Percentiles rank a stretch among this genome's conserved stretches.
These are phyloP conservation scores for Aspergillus udagawae DNA, from an alignment of 2,329 filamentous ascomycete species.

Conservation along the genomic window DNA sequence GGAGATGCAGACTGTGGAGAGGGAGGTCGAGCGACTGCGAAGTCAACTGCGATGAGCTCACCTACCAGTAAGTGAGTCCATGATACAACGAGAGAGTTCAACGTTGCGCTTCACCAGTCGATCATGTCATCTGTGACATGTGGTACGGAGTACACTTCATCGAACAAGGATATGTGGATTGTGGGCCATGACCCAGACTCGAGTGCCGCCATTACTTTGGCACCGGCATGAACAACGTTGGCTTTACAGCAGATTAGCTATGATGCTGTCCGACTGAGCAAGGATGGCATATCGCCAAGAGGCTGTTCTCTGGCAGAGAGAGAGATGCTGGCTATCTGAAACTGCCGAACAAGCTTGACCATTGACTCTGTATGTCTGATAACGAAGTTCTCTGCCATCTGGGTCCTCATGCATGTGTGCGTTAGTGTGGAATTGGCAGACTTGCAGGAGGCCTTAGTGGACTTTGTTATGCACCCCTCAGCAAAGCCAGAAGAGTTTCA, in stretches of 20 bases:
- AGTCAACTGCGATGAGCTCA: conserved; percentile 13
- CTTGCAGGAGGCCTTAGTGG: no score
- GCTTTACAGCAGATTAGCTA: background rate
- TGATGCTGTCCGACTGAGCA: background rate
- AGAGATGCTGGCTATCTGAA: background rate
- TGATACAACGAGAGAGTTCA: background rate
- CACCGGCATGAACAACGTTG: background rate
- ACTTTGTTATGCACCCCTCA: background rate
- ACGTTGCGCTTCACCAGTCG: background rate
- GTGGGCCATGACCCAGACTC: background rate
- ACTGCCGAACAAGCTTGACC: background rate
- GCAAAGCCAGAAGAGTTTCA: background rate
- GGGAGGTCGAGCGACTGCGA: conserved; percentile 31
- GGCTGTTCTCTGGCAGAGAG: background rate
- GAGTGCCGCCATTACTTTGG: background rate
- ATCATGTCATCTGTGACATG: background rate
- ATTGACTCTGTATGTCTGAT: background rate
- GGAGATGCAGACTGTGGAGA: conserved; percentile 42
- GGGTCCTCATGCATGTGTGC: no score
- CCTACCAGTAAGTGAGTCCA: background rate
- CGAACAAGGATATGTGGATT: background rate
- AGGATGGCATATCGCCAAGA: background rate
- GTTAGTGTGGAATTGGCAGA: no score
- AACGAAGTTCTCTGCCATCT: no score
- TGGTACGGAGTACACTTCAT: background rate